Evolutionary conservation across 495 filamentous ascomycete genomes (phyloP).

Genomic region (Copromyces sp.): DNA sequence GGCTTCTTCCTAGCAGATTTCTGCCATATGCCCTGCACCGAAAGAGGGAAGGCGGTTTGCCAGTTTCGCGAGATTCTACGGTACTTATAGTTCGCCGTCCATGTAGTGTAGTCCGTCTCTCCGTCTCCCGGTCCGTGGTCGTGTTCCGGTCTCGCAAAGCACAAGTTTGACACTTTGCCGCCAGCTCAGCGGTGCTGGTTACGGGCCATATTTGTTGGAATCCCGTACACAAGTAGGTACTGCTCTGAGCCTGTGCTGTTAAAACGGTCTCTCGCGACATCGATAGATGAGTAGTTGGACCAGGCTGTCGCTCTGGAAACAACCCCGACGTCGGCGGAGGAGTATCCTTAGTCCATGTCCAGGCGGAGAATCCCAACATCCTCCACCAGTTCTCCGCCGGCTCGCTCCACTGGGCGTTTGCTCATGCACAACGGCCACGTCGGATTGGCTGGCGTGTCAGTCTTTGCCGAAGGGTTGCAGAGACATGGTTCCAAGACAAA

Average conservation of each 20-base stretch:
- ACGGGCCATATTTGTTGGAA: not conserved
- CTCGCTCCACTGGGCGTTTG: not conserved
- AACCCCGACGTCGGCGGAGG: not conserved
- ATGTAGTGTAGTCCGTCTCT: not conserved
- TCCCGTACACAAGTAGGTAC: not conserved
- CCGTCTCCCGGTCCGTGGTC: not conserved
- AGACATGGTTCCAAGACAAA: not conserved
- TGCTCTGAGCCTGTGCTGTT: not conserved
- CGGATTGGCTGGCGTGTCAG: not conserved
- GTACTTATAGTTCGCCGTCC: not conserved
- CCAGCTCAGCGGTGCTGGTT: not conserved
- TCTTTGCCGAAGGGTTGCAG: not conserved
- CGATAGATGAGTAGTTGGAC: not conserved
- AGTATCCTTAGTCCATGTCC: not conserved
- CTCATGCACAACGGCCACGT: not conserved
- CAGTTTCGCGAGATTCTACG: too few relatives aligned
- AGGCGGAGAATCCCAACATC: not conserved
- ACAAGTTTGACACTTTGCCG: not conserved
- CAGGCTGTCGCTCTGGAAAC: not conserved
- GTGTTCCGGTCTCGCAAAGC: not conserved
- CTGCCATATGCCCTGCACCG: too few relatives aligned
- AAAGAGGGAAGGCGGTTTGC: too few relatives aligned
- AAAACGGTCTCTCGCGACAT: not conserved
- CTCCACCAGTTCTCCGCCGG: not conserved
- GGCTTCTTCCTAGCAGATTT: too few relatives aligned